Evolutionary conservation across 208 protist genomes (phyloP).

Genomic region (Porcisia hertigi): DNA sequence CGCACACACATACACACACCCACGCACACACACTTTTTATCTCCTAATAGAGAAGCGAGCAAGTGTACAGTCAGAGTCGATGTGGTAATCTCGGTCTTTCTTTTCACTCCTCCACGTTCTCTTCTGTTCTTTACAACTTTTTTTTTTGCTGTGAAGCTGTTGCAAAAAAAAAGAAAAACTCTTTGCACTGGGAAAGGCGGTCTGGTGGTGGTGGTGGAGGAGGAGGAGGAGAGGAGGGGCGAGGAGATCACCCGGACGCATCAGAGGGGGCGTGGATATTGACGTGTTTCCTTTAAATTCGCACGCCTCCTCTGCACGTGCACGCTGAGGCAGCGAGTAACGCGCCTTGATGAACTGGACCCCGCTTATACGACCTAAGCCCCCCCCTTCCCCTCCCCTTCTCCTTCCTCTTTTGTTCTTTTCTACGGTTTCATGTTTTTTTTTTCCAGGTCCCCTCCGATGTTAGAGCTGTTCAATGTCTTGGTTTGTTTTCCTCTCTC

Average conservation of each 20-base stretch:
- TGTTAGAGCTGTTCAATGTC: neutral
- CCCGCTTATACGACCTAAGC: neutral
- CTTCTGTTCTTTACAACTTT: neutral
- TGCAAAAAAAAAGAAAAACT: neutral
- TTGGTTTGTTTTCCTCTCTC: neutral
- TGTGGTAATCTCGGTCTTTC: neutral
- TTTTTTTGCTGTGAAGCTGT: neutral
- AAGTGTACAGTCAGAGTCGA: neutral
- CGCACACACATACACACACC: neutral
- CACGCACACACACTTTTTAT: neutral
- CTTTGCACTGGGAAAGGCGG: neutral
- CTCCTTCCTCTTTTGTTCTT: neutral
- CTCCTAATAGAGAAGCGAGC: neutral
- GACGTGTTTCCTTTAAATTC: neutral
- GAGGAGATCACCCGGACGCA: neutral
- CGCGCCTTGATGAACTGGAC: neutral
- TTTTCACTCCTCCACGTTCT: neutral
- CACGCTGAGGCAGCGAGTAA: neutral
- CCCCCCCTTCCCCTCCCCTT: neutral
- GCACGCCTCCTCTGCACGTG: neutral
- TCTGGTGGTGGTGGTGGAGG: neutral
- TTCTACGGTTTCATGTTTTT: neutral
- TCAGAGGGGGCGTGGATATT: no score
- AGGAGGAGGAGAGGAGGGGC: neutral
- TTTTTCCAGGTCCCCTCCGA: no score